Evolutionary conservation across 1,284 basidiomycete genomes (phyloP).

Genomic region (Fomitopsis pinicola): DNA sequence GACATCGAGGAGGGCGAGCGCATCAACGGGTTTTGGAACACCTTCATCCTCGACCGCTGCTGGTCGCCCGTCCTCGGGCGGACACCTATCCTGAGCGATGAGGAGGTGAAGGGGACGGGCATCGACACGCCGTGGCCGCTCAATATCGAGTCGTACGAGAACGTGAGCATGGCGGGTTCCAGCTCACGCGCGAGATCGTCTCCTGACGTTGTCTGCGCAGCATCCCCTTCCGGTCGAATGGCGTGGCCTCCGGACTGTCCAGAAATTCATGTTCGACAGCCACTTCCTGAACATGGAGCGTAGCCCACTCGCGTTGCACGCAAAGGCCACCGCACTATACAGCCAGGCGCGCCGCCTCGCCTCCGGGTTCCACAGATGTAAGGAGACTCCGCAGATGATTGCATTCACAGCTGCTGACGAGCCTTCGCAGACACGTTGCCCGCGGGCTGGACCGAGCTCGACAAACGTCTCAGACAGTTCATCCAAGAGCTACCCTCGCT

Average conservation of each 20-base stretch:
- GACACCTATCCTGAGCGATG: constrained; percentile 28
- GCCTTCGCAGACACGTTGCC: neutral
- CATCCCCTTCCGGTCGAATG: neutral
- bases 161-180: constrained; percentile 11
- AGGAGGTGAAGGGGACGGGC: constrained; percentile 23
- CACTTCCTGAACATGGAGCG: constrained; percentile 16
- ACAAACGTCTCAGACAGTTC: neutral
- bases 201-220: neutral
- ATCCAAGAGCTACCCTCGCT: neutral
- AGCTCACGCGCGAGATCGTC: no score
- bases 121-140: constrained; percentile 42
- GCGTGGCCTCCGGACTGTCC: constrained; percentile 22
- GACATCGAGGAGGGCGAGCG: constrained; percentile 39
- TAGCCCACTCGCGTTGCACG: constrained; percentile 26
- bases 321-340: constrained; percentile 32
- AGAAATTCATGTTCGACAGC: constrained; percentile 26
- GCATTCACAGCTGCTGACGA: neutral
- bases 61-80: constrained; percentile 36
- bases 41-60: constrained; percentile 37
- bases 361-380: neutral
- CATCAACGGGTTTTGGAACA: constrained; percentile 44
- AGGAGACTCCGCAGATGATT: neutral
- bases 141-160: constrained; percentile 28
- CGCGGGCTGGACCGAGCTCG: neutral
- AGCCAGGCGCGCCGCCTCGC: neutral